These are phyloP conservation scores for Fusarium buharicum DNA, from an alignment of 2,329 filamentous ascomycete genomes.

Conservation along the genomic window DNA sequence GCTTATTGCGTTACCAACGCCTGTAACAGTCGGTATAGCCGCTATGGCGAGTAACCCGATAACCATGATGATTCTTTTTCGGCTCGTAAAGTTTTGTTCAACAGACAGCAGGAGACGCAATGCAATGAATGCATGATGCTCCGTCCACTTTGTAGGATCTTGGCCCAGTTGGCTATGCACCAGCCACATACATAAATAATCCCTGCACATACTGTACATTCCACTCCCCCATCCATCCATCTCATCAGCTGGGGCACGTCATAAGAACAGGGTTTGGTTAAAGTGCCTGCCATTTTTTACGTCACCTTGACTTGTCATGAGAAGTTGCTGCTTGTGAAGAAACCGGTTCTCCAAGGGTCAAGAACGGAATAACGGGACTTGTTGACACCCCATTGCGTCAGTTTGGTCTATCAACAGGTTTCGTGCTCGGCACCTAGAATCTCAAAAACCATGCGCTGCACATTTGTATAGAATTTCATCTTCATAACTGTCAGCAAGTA, in stretches of 20 bases:
- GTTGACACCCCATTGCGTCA: slow-evolving; percentile 46
- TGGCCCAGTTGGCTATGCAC: slow-evolving; percentile 24
- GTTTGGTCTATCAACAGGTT: slow-evolving; percentile 36
- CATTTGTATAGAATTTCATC: slow-evolving; percentile 14
- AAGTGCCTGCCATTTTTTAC: slow-evolving; percentile 23
- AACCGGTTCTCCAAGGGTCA: slow-evolving; percentile 39
- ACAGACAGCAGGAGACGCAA: slow-evolving; percentile 8
- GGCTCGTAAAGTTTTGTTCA: slow-evolving; percentile 21
- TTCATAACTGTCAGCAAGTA: slow-evolving; percentile 19
- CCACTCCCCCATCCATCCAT: slow-evolving; percentile 5
- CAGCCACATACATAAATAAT: slow-evolving; percentile 28
- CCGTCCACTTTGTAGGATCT: slow-evolving; percentile 37
- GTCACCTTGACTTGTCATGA: slow-evolving; percentile 31
- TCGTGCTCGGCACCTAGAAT: slow-evolving; percentile 25
- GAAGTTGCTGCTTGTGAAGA: slow-evolving; percentile 21
- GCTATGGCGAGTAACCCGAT: slow-evolving; percentile 63
- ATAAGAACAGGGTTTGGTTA: slow-evolving; percentile 16
- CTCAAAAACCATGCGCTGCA: slow-evolving; percentile 36
- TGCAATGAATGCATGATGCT: slow-evolving; percentile 31
- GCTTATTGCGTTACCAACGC: slow-evolving; percentile 65
- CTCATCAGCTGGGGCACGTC: slow-evolving; percentile 19
- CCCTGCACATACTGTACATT: slow-evolving; percentile 21
- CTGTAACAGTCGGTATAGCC: slow-evolving; percentile 66
- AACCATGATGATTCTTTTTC: slow-evolving; percentile 52
- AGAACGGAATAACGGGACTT: slow-evolving; percentile 9